These are phyloP conservation scores for Penicillium crustosum DNA, from an alignment of 2,329 filamentous ascomycete species.

Conservation along the genomic window DNA sequence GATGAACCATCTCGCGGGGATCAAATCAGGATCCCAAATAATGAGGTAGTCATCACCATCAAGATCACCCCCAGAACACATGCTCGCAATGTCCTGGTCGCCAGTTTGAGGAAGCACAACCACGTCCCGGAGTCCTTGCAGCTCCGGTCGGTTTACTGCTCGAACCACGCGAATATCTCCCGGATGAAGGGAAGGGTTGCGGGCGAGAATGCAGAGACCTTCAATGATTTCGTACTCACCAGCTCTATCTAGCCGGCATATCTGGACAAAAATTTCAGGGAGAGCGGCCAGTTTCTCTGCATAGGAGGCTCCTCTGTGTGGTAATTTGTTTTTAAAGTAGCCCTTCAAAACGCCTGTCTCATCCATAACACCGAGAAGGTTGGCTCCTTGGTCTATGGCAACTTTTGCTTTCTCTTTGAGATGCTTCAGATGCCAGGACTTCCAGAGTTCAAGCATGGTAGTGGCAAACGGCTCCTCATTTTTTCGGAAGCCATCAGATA, in stretches of 20 bases:
- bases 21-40: slow-evolving; percentile 78
- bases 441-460: slow-evolving; percentile 79
- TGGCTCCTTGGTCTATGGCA: slow-evolving; percentile 76
- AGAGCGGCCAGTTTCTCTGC: slow-evolving; percentile 55
- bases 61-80: slow-evolving; percentile 94
- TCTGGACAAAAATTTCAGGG: slow-evolving; percentile 86
- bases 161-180: slow-evolving; percentile 87
- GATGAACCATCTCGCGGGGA: slow-evolving; percentile 69
- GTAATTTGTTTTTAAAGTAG: slow-evolving; percentile 56
- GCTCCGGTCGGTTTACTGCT: slow-evolving; percentile 71
- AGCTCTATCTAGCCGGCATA: slow-evolving; percentile 59
- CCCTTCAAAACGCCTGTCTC: slow-evolving; percentile 76
- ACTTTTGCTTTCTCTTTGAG: slow-evolving; percentile 93
- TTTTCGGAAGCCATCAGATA: slow-evolving; percentile 75
- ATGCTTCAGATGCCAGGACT: slow-evolving; percentile 82
- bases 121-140: slow-evolving; percentile 78
- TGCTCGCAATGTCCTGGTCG: slow-evolving; percentile 80
- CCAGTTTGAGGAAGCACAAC: slow-evolving; percentile 84
- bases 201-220: slow-evolving; percentile 78
- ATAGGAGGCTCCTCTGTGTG: slow-evolving; percentile 28
- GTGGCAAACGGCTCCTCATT: slow-evolving; percentile 75
- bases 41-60: slow-evolving; percentile 96
- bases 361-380: slow-evolving; percentile 84
- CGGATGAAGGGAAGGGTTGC: slow-evolving; percentile 91
- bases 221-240: slow-evolving; percentile 64